Evolutionary conservation across 805 yeast genomes (phyloP).

Genomic region (Nakazawaea sp.): DNA sequence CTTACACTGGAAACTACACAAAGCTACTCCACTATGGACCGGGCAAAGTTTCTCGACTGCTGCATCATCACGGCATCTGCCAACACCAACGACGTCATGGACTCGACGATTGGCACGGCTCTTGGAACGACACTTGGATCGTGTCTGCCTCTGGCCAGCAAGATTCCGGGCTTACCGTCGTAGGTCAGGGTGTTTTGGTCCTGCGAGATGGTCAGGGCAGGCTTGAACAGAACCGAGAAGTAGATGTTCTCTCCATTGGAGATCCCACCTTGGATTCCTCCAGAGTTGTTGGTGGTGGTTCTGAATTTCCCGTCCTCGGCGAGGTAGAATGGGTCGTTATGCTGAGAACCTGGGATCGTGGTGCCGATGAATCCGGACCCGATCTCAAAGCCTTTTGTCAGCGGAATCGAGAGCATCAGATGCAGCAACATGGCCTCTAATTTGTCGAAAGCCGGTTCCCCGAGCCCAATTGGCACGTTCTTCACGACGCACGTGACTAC

Average conservation of each 20-base stretch:
- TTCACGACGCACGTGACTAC: constrained; percentile 95
- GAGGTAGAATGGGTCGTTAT: constrained; percentile 78
- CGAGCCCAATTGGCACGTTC: constrained; percentile 91
- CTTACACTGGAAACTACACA: too few relatives aligned
- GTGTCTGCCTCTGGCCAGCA: constrained; percentile 97
- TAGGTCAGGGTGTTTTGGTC: constrained; percentile 86
- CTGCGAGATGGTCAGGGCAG: constrained; percentile 95
- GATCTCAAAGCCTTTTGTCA: constrained; percentile 96
- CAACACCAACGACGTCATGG: constrained; percentile 93
- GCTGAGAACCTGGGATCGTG: constrained; percentile 83
- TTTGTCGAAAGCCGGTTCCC: constrained; percentile 97
- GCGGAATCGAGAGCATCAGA: constrained; percentile 97
- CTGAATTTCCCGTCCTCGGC: constrained; percentile 63
- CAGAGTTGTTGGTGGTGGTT: constrained; percentile 87
- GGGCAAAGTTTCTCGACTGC: constrained; percentile 68
- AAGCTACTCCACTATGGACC: constrained; percentile 19
- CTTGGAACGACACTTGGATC: constrained; percentile 98
- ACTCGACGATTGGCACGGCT: constrained; percentile 97
- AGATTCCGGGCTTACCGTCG: constrained; percentile 79
- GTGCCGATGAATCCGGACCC: constrained; percentile 96
- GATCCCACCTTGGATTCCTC: constrained; percentile 98
- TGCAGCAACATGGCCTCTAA: constrained; percentile 93
- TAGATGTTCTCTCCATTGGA: constrained; percentile 93
- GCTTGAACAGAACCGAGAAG: constrained; percentile 94
- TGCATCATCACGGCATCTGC: constrained; percentile 85